These are phyloP conservation scores for Solioccasus polychromus DNA, from an alignment of 768 basidiomycete species.

Conservation along the genomic window DNA sequence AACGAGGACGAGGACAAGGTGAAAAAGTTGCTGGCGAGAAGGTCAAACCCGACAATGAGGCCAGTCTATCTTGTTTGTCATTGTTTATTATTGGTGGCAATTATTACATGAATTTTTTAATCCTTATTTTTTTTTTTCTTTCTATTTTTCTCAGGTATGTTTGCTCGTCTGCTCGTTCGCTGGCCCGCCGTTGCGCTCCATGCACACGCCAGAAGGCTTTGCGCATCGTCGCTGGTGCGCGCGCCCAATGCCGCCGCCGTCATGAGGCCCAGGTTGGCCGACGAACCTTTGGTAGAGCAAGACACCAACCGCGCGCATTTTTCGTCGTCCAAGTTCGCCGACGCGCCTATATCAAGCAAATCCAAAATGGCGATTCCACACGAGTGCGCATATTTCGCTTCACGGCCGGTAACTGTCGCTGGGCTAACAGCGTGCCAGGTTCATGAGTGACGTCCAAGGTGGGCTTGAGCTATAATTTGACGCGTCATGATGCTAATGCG, in stretches of 20 bases:
- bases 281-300: conserved; percentile 14
- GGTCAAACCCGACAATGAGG: conserved; percentile 25
- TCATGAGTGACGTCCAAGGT: conserved; percentile 50
- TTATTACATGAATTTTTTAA: background rate
- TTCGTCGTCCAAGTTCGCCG: conserved; percentile 25
- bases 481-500: background rate
- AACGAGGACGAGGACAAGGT: conserved; percentile 18
- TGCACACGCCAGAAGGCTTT: conserved; percentile 14
- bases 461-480: conserved; percentile 1
- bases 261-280: conserved; percentile 8
- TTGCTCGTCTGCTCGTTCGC: conserved; percentile 25
- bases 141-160: conserved; percentile 5
- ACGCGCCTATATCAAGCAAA: conserved; percentile 36
- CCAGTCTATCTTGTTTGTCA: conserved; percentile 19
- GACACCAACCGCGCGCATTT: conserved; percentile 27
- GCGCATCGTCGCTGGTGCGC: conserved; percentile 7
- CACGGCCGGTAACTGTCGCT: conserved; percentile 8
- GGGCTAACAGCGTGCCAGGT: conserved; percentile 30
- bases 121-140: no score
- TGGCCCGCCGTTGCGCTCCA: conserved; percentile 8
- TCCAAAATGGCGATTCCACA: conserved; percentile 43
- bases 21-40: conserved; percentile 9
- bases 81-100: conserved; percentile 20
- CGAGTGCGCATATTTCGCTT: conserved; percentile 36
- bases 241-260: conserved; percentile 8